Conservation (phyloP, 768 basidiomycete genomes). For the Inosperma sp. region DNA sequence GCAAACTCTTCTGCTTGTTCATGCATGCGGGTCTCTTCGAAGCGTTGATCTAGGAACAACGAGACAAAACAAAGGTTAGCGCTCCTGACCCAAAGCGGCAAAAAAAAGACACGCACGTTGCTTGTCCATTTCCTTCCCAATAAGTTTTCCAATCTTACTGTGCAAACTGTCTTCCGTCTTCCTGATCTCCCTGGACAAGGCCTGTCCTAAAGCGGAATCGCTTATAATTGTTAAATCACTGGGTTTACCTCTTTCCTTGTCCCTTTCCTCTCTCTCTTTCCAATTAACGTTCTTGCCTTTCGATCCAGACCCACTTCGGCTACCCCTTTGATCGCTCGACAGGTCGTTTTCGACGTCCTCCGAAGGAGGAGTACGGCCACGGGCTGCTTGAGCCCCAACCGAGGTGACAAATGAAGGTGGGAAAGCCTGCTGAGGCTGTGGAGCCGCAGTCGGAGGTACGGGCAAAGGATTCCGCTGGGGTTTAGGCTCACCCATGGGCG, state of each 20-base stretch:
- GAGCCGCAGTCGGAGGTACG: conserved; percentile 21
- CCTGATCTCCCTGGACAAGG: conserved; percentile 71
- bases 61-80: conserved; percentile 2
- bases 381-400: conserved; percentile 12
- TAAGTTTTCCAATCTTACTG: conserved; percentile 68
- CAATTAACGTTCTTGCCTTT: conserved; percentile 61
- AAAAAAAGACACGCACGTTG: conserved; percentile 55
- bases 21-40: conserved; percentile 74
- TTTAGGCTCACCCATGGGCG: conserved; percentile 19
- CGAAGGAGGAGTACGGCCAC: conserved; percentile 64
- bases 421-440: conserved; percentile 24
- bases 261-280: conserved; percentile 47
- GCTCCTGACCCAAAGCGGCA: conserved; percentile 1
- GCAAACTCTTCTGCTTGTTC: conserved; percentile 79
- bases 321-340: conserved; percentile 45
- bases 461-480: conserved; percentile 18
- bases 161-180: conserved; percentile 80
- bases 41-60: conserved; percentile 59
- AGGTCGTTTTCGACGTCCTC: conserved; percentile 71
- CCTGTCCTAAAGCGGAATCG: conserved; percentile 53
- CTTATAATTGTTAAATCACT: conserved; percentile 37
- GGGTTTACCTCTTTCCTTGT: conserved; percentile 37
- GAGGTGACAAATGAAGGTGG: conserved; percentile 29
- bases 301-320: conserved; percentile 19
- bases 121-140: conserved; percentile 86